These are phyloP conservation scores for Bacterosira constricta DNA, from an alignment of 108 stramenopile species.

Conservation along the genomic window DNA sequence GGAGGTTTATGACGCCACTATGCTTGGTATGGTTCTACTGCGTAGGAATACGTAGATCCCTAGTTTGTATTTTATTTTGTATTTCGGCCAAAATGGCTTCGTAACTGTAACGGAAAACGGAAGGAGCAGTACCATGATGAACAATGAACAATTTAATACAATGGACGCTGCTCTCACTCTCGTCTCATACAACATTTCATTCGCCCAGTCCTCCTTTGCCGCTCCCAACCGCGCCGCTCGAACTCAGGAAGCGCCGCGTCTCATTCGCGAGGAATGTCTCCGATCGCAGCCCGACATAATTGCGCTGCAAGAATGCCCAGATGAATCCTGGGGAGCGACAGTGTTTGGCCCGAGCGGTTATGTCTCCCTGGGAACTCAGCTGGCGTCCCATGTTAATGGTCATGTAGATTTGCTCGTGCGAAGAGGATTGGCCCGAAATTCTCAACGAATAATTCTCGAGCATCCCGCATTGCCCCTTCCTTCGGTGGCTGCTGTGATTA, in stretches of 20 bases:
- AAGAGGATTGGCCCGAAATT: background rate
- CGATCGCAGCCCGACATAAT: slow-evolving; percentile 5
- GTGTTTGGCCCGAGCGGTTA: background rate
- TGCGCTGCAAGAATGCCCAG: slow-evolving; percentile 27
- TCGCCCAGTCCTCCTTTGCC: slow-evolving; percentile 12
- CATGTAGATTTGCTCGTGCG: slow-evolving; percentile 23
- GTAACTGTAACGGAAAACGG: too few species aligned
- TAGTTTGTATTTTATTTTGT: too few species aligned
- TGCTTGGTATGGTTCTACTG: too few species aligned
- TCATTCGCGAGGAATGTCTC: slow-evolving; percentile 17
- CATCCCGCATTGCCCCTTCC: slow-evolving; percentile 9
- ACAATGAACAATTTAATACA: too few species aligned
- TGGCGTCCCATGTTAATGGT: slow-evolving; percentile 10
- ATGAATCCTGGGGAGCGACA: background rate
- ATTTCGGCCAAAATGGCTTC: too few species aligned
- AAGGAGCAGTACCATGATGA: too few species aligned
- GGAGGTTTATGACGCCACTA: too few species aligned
- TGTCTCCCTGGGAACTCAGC: slow-evolving; percentile 18
- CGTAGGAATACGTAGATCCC: too few species aligned
- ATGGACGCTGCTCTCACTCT: slow-evolving; percentile 12
- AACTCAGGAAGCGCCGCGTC: slow-evolving; percentile 1
- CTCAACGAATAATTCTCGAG: background rate
- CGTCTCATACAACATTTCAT: slow-evolving; percentile 35
- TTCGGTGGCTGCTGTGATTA: slow-evolving; percentile 5
- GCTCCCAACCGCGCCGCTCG: slow-evolving; percentile 4